phyloP scores from a whole-genome alignment of 768 basidiomycete species.

The Suillus hirtellus region DNA sequence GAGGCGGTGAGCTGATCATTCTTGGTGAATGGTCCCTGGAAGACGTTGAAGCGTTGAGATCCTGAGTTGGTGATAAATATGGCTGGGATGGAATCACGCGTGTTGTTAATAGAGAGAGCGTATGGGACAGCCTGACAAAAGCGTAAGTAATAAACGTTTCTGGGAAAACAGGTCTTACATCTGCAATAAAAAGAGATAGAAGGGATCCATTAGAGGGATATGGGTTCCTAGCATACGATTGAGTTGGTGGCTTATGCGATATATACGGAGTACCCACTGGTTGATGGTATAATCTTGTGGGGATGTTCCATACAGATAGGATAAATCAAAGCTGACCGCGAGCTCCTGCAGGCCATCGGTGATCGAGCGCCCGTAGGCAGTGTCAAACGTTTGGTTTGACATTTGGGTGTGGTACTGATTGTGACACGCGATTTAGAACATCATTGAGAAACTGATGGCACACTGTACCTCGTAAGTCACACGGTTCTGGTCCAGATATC shows the following conservation, averaged over 20 bases:
- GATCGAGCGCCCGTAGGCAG: conserved; percentile 50
- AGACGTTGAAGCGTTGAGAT: conserved; percentile 65
- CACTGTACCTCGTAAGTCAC: conserved; percentile 67
- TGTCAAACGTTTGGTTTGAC: conserved; percentile 62
- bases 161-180: conserved; percentile 33
- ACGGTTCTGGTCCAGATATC: conserved; percentile 81
- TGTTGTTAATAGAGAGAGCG: conserved; percentile 62
- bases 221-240: conserved; percentile 44
- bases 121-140: conserved; percentile 49
- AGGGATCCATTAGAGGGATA: conserved; percentile 63
- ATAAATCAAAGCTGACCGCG: conserved; percentile 60
- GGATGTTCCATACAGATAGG: conserved; percentile 63
- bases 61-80: conserved; percentile 68
- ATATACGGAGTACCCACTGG: conserved; percentile 41
- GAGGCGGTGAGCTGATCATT: conserved; percentile 79
- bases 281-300: conserved; percentile 74
- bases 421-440: background rate
- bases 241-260: background rate
- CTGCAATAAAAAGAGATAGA: conserved; percentile 55
- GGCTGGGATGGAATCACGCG: conserved; percentile 57
- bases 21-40: conserved; percentile 69
- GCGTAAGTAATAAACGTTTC: background rate
- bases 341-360: conserved; percentile 55
- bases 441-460: background rate
- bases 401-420: conserved; percentile 64